Percentiles rank a stretch among this genome's conserved stretches.
Conservation (phyloP, 768 basidiomycete species). For the Mycena venus region DNA sequence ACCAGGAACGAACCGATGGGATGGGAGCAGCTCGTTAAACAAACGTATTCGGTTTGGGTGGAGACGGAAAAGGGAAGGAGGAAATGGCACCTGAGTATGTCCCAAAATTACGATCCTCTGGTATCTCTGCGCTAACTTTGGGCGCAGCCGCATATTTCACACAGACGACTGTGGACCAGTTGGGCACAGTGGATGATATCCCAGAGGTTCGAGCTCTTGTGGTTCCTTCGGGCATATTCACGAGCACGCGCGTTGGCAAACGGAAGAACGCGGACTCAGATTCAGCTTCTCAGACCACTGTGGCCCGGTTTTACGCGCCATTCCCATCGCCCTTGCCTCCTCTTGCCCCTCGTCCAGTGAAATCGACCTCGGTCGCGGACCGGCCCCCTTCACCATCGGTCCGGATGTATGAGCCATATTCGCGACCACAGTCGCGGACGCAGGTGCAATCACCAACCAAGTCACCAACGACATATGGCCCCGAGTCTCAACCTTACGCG, state of each 20-base stretch:
- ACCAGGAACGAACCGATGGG: constrained; percentile 66
- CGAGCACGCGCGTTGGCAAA: constrained; percentile 73
- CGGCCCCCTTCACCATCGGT: constrained; percentile 15
- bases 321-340: constrained; percentile 25
- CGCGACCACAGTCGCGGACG: constrained; percentile 6
- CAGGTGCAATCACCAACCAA: constrained; percentile 28
- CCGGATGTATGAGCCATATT: constrained; percentile 27
- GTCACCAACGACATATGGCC: constrained; percentile 33
- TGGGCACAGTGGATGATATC: constrained; percentile 80
- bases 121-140: background rate
- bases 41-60: constrained; percentile 88
- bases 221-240: constrained; percentile 79
- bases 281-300: constrained; percentile 24
- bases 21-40: constrained; percentile 83
- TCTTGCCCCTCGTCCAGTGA: constrained; percentile 17
- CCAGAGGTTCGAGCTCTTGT: constrained; percentile 67
- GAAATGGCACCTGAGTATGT: constrained; percentile 89
- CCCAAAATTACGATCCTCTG: background rate
- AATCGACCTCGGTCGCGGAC: background rate
- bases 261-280: constrained; percentile 61
- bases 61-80: constrained; percentile 72
- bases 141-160: constrained; percentile 84
- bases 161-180: constrained; percentile 77
- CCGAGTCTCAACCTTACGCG: constrained; percentile 53
- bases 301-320: constrained; percentile 42